Conservation (phyloP, 1,284 basidiomycete genomes). For the Sporisorium sorghi region DNA sequence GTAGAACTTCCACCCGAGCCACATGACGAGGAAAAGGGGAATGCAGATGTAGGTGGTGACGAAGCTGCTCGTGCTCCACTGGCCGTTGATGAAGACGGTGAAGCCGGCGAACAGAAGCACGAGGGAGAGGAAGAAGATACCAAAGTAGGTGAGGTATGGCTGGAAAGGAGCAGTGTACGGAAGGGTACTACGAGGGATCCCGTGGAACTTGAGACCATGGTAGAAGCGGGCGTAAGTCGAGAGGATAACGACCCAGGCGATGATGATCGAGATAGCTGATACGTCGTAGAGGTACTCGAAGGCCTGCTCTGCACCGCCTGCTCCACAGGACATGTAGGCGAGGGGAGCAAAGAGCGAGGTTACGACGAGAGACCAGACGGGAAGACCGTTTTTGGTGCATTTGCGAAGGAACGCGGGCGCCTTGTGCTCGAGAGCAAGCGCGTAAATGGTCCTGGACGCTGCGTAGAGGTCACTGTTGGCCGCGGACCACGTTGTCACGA, state of each 20-base stretch:
- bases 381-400: slow-evolving; percentile 79
- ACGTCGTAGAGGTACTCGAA: slow-evolving; percentile 74
- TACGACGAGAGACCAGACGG: slow-evolving; percentile 78
- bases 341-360: slow-evolving; percentile 77
- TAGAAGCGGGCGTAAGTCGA: slow-evolving; percentile 81
- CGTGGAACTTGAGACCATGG: slow-evolving; percentile 75
- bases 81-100: slow-evolving; percentile 60
- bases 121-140: slow-evolving; percentile 44
- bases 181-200: slow-evolving; percentile 72
- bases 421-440: slow-evolving; percentile 79
- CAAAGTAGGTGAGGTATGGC: slow-evolving; percentile 65
- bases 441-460: slow-evolving; percentile 79
- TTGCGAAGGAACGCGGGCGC: slow-evolving; percentile 80
- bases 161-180: slow-evolving; percentile 73
- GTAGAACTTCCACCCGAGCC: slow-evolving; percentile 74
- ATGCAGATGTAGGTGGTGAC: slow-evolving; percentile 84
- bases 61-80: slow-evolving; percentile 75
- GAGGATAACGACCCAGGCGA: slow-evolving; percentile 87
- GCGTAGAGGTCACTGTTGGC: slow-evolving; percentile 85
- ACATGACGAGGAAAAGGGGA: slow-evolving; percentile 80
- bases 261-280: slow-evolving; percentile 76
- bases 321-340: slow-evolving; percentile 75
- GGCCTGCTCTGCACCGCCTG: slow-evolving; percentile 73
- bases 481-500: slow-evolving; percentile 85
- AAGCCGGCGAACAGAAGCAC: slow-evolving; percentile 70